phyloP scores from a whole-genome alignment of 73 alveolate species.

The Urostyla sp. region DNA sequence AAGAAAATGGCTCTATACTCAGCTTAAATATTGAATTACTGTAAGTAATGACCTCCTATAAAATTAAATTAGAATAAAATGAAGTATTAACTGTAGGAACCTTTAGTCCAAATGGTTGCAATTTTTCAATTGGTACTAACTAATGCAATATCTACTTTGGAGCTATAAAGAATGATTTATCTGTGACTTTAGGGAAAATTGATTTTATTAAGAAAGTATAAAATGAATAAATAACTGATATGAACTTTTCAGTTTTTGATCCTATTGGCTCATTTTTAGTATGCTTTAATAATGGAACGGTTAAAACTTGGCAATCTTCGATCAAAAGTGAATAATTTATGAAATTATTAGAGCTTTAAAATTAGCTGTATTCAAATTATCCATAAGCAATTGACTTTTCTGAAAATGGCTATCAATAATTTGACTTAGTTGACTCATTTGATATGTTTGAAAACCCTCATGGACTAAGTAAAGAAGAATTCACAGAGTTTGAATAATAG shows the following conservation, averaged over 20 bases:
- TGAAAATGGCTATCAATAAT: conserved; percentile 48
- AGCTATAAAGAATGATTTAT: background rate
- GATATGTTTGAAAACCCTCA: conserved; percentile 66
- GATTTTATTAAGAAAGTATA: background rate
- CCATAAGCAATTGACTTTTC: conserved; percentile 5
- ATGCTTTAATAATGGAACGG: conserved; percentile 44
- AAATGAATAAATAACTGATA: background rate
- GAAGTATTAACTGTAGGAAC: conserved; percentile 25
- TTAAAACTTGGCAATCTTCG: conserved; percentile 54
- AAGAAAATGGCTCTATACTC: no score
- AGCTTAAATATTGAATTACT: no score
- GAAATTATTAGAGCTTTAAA: conserved; percentile 33
- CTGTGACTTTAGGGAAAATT: background rate
- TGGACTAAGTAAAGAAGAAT: conserved; percentile 63
- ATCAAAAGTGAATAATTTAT: conserved; percentile 41
- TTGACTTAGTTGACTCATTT: conserved; percentile 31
- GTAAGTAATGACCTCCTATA: background rate
- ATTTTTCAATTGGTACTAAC: conserved; percentile 37
- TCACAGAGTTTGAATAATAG: conserved; percentile 16
- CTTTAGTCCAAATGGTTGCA: conserved; percentile 41
- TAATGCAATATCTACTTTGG: conserved; percentile 48
- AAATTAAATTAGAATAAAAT: background rate
- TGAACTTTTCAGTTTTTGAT: conserved; percentile 46
- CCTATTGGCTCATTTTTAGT: conserved; percentile 52
- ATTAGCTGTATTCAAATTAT: background rate